Evolutionary conservation across 2,329 filamentous ascomycete genomes (phyloP), one percentile per base, ranked within the genome.

Genomic region (Aschersonia sp.): DNA sequence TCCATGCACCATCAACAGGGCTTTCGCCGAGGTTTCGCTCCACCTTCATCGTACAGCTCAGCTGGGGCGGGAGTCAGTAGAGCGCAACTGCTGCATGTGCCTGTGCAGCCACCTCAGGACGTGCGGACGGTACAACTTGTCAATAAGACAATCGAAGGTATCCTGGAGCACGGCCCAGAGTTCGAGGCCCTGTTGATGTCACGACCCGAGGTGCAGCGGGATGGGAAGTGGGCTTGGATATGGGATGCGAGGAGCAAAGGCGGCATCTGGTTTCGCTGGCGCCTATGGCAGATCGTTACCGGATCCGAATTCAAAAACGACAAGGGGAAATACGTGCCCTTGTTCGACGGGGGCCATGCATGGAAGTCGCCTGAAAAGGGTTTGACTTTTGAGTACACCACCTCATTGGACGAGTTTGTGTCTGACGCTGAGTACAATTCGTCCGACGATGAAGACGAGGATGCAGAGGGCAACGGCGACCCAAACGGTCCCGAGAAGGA

Each of bases 111-210:
- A 5, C 91, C 91, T 1, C 74, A 77, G 5, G 85, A 96, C 55
- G 75, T 95, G 45, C 83, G 80, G 53, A 84, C 84, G 51, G 70
- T 96, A 1, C 82, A 82, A 50, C 74, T 94, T 43, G 94, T 97
- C 51, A 91, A 97, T 66, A 89, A 84, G 61, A 85, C 89, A 0
- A 75, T 94, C 35, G 91, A 97, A 59, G 75, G 77, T 3, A 71
- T 97, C 0, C 69, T 96, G 6, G 78, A 80, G 29, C 80, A 92
- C 55, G 89, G 89, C 0, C 80, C 86, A 0, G 87, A 92, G 58
- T 94, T 95, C 51, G 92, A 98, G 64, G 89, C 89, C 4, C 71
- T 94, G 2, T 74, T 98, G 5, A 97, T 97, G 92, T 84, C 82
- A 45, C 75, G 86, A 20, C 78, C 85, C 0, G 80, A 89, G 48